These are phyloP conservation scores for Stagonosporopsis vannaccii DNA, from an alignment of 2,329 filamentous ascomycete genomes.

Conservation along the genomic window DNA sequence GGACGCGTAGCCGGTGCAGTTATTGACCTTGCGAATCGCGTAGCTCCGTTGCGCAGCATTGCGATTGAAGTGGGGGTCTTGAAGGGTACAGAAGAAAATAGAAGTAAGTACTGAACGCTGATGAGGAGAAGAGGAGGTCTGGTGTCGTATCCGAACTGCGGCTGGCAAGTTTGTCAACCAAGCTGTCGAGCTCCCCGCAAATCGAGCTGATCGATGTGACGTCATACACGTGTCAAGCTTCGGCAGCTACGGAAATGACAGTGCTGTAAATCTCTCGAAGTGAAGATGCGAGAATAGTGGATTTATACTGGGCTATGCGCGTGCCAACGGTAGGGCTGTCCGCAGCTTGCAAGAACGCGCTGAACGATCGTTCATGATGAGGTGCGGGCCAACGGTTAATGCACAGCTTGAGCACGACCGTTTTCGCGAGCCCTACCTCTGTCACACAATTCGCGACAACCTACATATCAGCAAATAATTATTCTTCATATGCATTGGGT, in stretches of 20 bases:
- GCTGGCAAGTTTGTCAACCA: constrained; percentile 13
- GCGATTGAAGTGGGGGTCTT: constrained; percentile 10
- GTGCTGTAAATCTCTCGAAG: not conserved
- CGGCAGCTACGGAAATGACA: constrained; percentile 13
- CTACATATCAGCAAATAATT: too few relatives aligned
- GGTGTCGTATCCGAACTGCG: constrained; percentile 1
- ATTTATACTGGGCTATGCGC: not conserved
- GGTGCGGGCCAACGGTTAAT: not conserved
- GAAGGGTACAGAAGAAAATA: not conserved
- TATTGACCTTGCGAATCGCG: constrained; percentile 51
- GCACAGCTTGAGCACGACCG: constrained; percentile 7
- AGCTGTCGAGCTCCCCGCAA: constrained; percentile 20
- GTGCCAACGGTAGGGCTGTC: not conserved
- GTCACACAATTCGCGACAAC: too few relatives aligned
- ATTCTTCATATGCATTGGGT: too few relatives aligned
- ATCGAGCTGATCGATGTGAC: constrained; percentile 1
- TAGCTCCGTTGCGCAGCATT: constrained; percentile 56
- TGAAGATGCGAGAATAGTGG: not conserved
- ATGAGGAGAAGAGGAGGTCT: constrained; percentile 10
- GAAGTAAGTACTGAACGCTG: not conserved
- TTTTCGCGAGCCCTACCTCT: not conserved
- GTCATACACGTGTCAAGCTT: constrained; percentile 17
- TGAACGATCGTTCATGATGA: not conserved
- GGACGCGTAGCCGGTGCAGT: constrained; percentile 40
- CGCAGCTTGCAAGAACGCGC: not conserved